phyloP scores from a whole-genome alignment of 352 stramenopile genomes.

The Phytophthora colocasiae region DNA sequence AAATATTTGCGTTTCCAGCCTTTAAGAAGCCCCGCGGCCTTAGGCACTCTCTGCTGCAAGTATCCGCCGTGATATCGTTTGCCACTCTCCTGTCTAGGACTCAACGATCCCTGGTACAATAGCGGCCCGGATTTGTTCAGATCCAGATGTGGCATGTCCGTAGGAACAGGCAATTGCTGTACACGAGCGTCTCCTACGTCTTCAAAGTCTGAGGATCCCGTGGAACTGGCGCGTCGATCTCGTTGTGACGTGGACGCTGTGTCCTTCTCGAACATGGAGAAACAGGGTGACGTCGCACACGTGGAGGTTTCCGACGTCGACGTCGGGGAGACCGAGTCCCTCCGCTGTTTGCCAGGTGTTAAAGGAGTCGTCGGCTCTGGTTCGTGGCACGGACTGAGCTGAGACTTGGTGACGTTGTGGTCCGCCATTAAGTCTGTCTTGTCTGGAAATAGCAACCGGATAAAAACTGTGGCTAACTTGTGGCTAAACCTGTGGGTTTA shows the following conservation, averaged over 20 bases:
- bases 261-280: slow-evolving; percentile 11
- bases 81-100: slow-evolving; percentile 58
- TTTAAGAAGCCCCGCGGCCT: slow-evolving; percentile 70
- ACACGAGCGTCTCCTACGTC: slow-evolving; percentile 32
- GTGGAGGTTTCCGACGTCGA: slow-evolving; percentile 21
- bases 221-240: slow-evolving; percentile 30
- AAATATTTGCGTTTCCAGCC: slow-evolving; percentile 80
- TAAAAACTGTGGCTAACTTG: background rate
- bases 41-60: slow-evolving; percentile 60
- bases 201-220: slow-evolving; percentile 38
- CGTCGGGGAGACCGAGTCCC: slow-evolving; percentile 14
- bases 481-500: background rate
- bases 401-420: slow-evolving; percentile 15
- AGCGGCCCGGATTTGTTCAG: slow-evolving; percentile 11
- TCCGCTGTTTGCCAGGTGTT: slow-evolving; percentile 4
- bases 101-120: slow-evolving; percentile 59
- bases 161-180: slow-evolving; percentile 29
- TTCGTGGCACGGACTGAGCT: slow-evolving; percentile 20
- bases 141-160: slow-evolving; percentile 14
- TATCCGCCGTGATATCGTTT: slow-evolving; percentile 67
- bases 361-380: slow-evolving; percentile 13
- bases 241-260: slow-evolving; percentile 1
- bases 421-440: slow-evolving; percentile 11
- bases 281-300: slow-evolving; percentile 24
- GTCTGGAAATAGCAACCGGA: slow-evolving; percentile 17